These are phyloP conservation scores for Solanum rostratum DNA, from an alignment of 257 asterid genomes.

Conservation along the genomic window DNA sequence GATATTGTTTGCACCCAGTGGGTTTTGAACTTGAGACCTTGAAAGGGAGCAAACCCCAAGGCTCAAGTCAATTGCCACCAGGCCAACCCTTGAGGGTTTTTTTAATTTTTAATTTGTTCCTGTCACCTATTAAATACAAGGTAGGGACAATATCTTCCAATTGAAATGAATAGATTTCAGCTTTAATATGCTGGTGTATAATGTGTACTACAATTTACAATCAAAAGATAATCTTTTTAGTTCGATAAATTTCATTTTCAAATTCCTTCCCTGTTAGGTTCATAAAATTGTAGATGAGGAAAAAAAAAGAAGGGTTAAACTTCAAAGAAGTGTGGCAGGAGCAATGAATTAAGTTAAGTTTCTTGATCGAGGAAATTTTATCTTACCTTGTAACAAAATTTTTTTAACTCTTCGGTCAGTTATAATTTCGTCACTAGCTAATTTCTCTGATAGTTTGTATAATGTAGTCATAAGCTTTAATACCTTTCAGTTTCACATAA, in stretches of 20 bases:
- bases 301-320: neutral
- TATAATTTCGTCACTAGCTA: neutral
- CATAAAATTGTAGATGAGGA: neutral
- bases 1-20: too few species aligned
- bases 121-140: neutral
- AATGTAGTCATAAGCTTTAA: neutral
- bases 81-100: too few species aligned
- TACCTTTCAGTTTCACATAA: neutral
- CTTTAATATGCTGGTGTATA: neutral
- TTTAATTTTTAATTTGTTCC: neutral
- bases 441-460: neutral
- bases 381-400: neutral
- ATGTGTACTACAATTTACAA: neutral
- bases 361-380: neutral
- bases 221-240: neutral
- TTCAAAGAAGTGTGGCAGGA: neutral
- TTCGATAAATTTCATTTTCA: neutral
- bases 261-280: neutral
- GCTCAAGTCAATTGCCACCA: too few species aligned
- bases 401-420: neutral
- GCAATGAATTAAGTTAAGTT: neutral
- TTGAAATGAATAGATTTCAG: neutral
- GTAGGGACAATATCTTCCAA: neutral
- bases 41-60: too few species aligned
- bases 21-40: too few species aligned